Evolutionary conservation across 1,284 basidiomycete species (phyloP), one percentile per base, ranked within the genome.

Genomic region (Naganishia sp.): DNA sequence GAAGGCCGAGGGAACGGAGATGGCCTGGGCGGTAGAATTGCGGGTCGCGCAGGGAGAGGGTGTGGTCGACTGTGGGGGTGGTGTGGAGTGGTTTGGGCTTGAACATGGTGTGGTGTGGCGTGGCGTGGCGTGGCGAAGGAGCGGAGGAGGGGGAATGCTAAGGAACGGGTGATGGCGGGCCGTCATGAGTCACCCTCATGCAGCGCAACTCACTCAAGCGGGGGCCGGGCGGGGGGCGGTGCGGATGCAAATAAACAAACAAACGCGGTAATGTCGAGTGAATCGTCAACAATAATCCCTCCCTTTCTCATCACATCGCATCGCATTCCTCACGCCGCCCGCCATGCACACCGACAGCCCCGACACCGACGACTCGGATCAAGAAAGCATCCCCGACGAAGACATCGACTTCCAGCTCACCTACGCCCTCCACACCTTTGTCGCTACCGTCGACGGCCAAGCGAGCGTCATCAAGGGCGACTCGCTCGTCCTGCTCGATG

Each of bases 401-500:
- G 79, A 83, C 73, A 83, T 83, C 66, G 81, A 83, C 72, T 83
- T 83, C 70, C 75, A 74, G 25, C 73, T 83, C 66, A 82, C 81
- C 61, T 83, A 83, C 69, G 82, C 82, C 7, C 72, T 83, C 77
- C 93, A 94, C 76, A 94, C 90, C 71, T 96, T 96, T 78, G 88
- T 93, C 13, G 94, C 94, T 0, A 96, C 94, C 0, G 93, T 96
- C 28, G 94, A 96, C 74, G 94, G 94, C 23, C 94, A 97, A 79
- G 94, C 94, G 2, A 94, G 92, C 70, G 94, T 97, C 69, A 91
- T 94, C 79, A 95, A 95, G 79, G 94, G 94, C 45, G 94, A 97
- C 82, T 91, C 90, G 69, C 84, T 97, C 43, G 88, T 92, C 74
- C 82, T 97, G 50, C 90, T 96, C 84, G 94, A 97, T 80, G 94